These are phyloP conservation scores for Purpureocillium lavendulum DNA, from an alignment of 2,329 filamentous ascomycete species.

Conservation along the genomic window DNA sequence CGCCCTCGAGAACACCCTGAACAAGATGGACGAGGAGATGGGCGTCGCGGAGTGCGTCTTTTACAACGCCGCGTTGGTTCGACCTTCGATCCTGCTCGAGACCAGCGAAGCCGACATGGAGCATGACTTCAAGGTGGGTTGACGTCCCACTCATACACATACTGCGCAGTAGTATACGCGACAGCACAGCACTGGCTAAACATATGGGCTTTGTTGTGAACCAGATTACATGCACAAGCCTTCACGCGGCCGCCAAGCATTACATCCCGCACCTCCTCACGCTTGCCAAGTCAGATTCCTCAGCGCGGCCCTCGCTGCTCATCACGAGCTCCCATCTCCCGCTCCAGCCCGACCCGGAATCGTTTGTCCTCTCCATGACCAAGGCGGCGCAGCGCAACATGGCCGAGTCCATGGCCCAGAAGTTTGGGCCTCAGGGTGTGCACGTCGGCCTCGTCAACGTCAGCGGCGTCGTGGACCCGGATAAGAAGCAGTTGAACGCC, in stretches of 20 bases:
- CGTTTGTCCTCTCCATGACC: conserved; percentile 39
- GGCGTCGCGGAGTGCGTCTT: conserved; percentile 36
- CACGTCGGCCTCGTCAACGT: conserved; percentile 39
- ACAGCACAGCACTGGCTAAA: too few relatives aligned
- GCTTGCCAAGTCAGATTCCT: conserved; percentile 18
- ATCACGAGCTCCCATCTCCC: conserved; percentile 41
- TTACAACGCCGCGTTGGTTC: conserved; percentile 44
- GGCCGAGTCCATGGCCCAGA: conserved; percentile 31
- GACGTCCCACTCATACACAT: too few relatives aligned
- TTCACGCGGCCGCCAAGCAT: conserved; percentile 38
- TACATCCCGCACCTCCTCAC: conserved; percentile 32
- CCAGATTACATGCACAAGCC: conserved; percentile 35
- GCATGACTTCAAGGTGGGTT: conserved; percentile 37
- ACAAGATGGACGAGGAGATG: conserved; percentile 12
- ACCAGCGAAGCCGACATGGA: conserved; percentile 35
- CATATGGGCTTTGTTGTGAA: too few relatives aligned
- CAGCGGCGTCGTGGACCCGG: conserved; percentile 22
- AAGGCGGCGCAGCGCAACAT: conserved; percentile 45
- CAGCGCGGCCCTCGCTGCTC: conserved; percentile 33
- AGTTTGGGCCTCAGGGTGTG: conserved; percentile 29
- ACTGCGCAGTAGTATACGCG: background rate
- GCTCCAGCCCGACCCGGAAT: conserved; percentile 33
- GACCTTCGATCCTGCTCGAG: conserved; percentile 29
- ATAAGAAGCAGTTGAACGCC: conserved; percentile 8
- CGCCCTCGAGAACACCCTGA: too few relatives aligned